A percentile compares a stretch with the other conserved stretches of the same genome.
Evolutionary conservation across 2,329 filamentous ascomycete genomes (phyloP).

Genomic region (Paecilomyces variotii): DNA sequence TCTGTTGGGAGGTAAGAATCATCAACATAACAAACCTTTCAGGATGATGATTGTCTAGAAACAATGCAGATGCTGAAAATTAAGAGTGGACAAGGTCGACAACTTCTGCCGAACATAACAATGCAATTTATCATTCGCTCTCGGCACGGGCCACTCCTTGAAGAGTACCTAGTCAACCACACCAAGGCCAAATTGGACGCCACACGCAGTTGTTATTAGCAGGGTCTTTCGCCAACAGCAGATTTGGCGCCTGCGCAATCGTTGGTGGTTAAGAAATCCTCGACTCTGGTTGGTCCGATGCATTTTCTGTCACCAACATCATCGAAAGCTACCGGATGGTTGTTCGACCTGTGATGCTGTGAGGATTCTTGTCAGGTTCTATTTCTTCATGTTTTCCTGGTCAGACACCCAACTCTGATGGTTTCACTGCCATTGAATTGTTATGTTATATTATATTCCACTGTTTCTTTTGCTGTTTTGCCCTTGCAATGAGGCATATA

Average conservation of each 20-base stretch:
- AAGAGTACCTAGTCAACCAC: neutral
- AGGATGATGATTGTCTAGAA: neutral
- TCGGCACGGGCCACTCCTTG: neutral
- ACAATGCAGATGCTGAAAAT: neutral
- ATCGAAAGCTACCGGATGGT: neutral
- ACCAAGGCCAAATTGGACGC: neutral
- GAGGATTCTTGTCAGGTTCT: neutral
- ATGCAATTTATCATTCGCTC: neutral
- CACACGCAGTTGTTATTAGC: neutral
- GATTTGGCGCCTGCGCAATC: neutral
- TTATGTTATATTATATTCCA: neutral
- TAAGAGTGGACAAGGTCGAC: neutral
- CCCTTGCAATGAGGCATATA: neutral
- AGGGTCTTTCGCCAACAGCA: neutral
- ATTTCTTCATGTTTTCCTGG: neutral
- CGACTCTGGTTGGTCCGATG: neutral
- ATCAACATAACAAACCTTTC: neutral
- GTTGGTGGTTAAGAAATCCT: neutral
- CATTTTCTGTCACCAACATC: neutral
- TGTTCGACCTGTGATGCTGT: neutral
- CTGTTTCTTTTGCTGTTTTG: neutral
- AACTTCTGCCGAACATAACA: neutral
- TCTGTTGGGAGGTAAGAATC: neutral
- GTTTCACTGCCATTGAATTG: neutral
- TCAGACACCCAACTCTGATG: neutral